Evolutionary conservation across 2,329 filamentous ascomycete species (phyloP).

Genomic region (Xylariales sp.): DNA sequence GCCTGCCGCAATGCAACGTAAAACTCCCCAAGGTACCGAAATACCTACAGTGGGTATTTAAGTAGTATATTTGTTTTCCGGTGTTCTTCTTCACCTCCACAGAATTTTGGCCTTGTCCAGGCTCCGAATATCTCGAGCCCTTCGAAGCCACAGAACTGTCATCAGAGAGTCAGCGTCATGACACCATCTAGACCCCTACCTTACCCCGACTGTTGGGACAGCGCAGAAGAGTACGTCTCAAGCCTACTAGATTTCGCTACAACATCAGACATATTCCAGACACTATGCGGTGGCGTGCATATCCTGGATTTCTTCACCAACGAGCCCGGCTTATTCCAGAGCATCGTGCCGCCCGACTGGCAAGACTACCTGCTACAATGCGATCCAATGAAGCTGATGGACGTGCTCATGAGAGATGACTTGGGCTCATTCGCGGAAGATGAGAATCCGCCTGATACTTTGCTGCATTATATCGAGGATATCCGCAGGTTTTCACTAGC

Average conservation of each 20-base stretch:
- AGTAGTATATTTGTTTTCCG: too few species aligned
- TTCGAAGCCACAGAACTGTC: too few species aligned
- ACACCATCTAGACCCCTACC: constrained; percentile 57
- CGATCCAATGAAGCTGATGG: constrained; percentile 70
- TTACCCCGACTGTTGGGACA: constrained; percentile 63
- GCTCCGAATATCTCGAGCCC: too few species aligned
- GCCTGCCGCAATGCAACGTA: too few species aligned
- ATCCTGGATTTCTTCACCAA: constrained; percentile 94
- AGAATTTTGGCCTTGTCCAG: too few species aligned
- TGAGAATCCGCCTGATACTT: constrained; percentile 42
- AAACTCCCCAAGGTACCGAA: too few species aligned
- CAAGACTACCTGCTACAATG: constrained; percentile 67
- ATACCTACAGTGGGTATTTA: too few species aligned
- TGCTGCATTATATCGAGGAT: constrained; percentile 68
- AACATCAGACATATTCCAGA: constrained; percentile 71
- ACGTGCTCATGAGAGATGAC: constrained; percentile 77
- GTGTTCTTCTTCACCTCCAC: too few species aligned
- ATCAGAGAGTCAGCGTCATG: too few species aligned
- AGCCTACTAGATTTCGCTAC: constrained; percentile 72
- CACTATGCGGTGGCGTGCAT: constrained; percentile 94
- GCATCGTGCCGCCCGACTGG: constrained; percentile 76
- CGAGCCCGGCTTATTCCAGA: constrained; percentile 75
- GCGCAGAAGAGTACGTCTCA: constrained; percentile 71
- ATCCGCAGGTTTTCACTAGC: constrained; percentile 66
- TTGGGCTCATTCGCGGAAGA: constrained; percentile 38